Percentiles rank a stretch among this genome's conserved stretches.
Evolutionary conservation across 306 rosid genomes (phyloP).

Genomic region (Malus sylvestris): DNA sequence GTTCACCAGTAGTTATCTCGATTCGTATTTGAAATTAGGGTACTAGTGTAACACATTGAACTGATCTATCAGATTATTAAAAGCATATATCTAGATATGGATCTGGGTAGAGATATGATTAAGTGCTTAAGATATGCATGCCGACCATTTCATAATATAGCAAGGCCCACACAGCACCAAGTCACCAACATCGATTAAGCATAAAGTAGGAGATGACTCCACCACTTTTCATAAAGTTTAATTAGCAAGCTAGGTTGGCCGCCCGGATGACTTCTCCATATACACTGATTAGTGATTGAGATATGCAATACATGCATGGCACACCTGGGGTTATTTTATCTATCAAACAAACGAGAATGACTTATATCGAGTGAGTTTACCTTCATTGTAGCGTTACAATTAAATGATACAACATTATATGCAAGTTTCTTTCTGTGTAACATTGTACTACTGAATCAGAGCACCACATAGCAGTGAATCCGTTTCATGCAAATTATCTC

Average conservation of each 20-base stretch:
- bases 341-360: neutral
- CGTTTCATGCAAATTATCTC: too few relatives aligned
- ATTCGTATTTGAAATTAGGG: too few relatives aligned
- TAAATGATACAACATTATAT: too few relatives aligned
- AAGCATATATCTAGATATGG: too few relatives aligned
- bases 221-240: constrained; percentile 2
- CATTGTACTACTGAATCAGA: too few relatives aligned
- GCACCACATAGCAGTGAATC: too few relatives aligned
- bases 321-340: neutral
- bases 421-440: too few relatives aligned
- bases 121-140: neutral
- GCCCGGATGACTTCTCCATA: constrained; percentile 7
- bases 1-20: too few relatives aligned
- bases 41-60: too few relatives aligned
- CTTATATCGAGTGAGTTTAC: accelerated
- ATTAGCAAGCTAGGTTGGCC: neutral
- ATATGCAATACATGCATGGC: neutral
- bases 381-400: too few relatives aligned
- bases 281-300: neutral
- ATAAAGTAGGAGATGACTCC: constrained; percentile 10
- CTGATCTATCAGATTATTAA: too few relatives aligned
- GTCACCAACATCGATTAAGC: constrained; percentile 14
- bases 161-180: constrained; percentile 18
- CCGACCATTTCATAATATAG: neutral
- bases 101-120: too few relatives aligned